Base-by-base conservation (phyloP, 2,329 filamentous ascomycete species). In the Xylariaceae sp. region DNA sequence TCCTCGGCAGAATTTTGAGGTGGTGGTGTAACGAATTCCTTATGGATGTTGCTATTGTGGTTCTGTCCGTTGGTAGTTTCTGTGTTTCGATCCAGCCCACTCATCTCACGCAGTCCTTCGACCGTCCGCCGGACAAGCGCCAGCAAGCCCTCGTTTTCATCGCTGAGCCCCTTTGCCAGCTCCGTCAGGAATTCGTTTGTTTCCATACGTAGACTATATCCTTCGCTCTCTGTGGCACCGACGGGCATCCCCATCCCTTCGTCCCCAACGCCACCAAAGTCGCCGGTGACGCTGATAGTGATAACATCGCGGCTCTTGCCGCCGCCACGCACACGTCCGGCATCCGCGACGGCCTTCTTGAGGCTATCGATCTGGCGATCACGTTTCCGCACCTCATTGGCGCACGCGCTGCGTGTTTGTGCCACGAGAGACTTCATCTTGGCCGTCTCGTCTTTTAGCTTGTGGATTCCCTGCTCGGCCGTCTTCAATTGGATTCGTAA, bases 141-240 rank as follows among this genome's bases (percentile, higher is more conserved):
- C 33, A 96, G 85, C 11, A 98, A 76, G 4, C 85, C 83, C 69
- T 97, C 93, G 68, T 99, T 99, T 73, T 99, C 95, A 64, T 96
- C 91, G 69, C 92, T 95, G 56, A 98, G 77, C 34, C 86, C 87
- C 71, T 90, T 89, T 26, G 91, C 93, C 56, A 96, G 78, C 68
- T 90, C 87, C 0, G 93, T 95, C 55, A 99, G 78, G 70, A 97
- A 97, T 46, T 92, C 88, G 44, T 94, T 96, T 4, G 94, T 96
- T 75, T 98, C 95, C 71, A 88, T 86, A 67, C 88, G 87, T 59
- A 98, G 76, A 65, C 86, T 90, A 73, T 94, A 84, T 74, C 82
- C 58, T 75, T 84, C 72, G 77, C 84, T 71, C 75, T 82, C 68
- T 3, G 72, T 68, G 1, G 68, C 67, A 3, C 69, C 67, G 4